phyloP scores from a whole-genome alignment of 768 basidiomycete genomes.

The Pulveroboletus sp. region DNA sequence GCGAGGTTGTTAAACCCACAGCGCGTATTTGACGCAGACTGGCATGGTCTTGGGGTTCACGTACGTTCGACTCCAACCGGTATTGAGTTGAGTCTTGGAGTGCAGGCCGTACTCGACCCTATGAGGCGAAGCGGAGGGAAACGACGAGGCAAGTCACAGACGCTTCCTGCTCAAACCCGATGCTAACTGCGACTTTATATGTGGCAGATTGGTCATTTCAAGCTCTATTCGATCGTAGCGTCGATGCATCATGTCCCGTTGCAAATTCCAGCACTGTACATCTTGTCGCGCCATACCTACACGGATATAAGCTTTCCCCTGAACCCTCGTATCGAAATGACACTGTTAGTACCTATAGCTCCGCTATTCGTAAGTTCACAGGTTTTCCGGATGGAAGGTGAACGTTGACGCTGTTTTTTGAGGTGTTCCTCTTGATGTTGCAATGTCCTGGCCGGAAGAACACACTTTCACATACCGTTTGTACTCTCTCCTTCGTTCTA shows the following conservation, averaged over 20 bases:
- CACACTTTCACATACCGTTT: slow-evolving; percentile 55
- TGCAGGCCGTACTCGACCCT: slow-evolving; percentile 79
- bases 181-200: slow-evolving; percentile 6
- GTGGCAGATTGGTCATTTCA: slow-evolving; percentile 68
- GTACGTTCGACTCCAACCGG: slow-evolving; percentile 59
- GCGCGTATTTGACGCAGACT: slow-evolving; percentile 81
- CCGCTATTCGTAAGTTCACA: slow-evolving; percentile 38
- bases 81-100: slow-evolving; percentile 61
- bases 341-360: slow-evolving; percentile 45
- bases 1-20: slow-evolving; percentile 82
- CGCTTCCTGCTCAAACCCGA: background rate
- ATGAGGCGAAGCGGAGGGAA: slow-evolving; percentile 48
- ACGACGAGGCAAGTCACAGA: slow-evolving; percentile 47
- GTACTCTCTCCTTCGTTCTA: slow-evolving; percentile 14
- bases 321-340: slow-evolving; percentile 40
- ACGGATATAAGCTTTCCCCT: slow-evolving; percentile 47
- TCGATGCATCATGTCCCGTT: slow-evolving; percentile 66
- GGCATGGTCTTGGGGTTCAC: slow-evolving; percentile 85
- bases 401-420: slow-evolving; percentile 1
- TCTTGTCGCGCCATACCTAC: slow-evolving; percentile 44
- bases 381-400: background rate
- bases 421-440: slow-evolving; percentile 47
- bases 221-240: slow-evolving; percentile 61
- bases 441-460: slow-evolving; percentile 52
- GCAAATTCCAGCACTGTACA: slow-evolving; percentile 55